Evolutionary conservation across 108 stramenopile species (phyloP).

Genomic region (Cyclotella atomus): DNA sequence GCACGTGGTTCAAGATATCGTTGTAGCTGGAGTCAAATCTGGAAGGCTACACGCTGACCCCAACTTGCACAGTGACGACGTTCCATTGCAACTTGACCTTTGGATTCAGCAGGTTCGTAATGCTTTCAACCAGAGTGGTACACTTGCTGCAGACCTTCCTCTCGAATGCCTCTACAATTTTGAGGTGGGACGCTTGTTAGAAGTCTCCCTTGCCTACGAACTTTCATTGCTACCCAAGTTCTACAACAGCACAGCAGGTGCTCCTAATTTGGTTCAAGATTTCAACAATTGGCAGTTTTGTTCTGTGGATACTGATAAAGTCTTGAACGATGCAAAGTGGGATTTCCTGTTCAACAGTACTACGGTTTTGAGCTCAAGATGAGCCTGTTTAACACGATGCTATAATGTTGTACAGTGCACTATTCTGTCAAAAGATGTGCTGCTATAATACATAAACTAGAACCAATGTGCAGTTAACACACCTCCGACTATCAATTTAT

Average conservation of each 20-base stretch:
- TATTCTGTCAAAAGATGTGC: too few species aligned
- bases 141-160: neutral
- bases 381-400: too few species aligned
- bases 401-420: too few species aligned
- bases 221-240: neutral
- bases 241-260: neutral
- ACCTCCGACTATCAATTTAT: too few species aligned
- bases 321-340: neutral
- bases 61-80: neutral
- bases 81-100: neutral
- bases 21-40: neutral
- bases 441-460: too few species aligned
- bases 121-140: neutral
- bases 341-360: constrained; percentile 7
- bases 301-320: constrained; percentile 2
- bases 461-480: too few species aligned
- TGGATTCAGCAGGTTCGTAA: constrained; percentile 4
- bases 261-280: neutral
- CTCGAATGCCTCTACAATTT: constrained; percentile 9
- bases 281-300: constrained; percentile 13
- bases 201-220: constrained; percentile 19
- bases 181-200: constrained; percentile 8
- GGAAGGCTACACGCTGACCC: neutral
- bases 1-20: constrained; percentile 11
- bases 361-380: neutral